Conservation (phyloP, 345 rosid genomes). For the Trapa incisa region DNA sequence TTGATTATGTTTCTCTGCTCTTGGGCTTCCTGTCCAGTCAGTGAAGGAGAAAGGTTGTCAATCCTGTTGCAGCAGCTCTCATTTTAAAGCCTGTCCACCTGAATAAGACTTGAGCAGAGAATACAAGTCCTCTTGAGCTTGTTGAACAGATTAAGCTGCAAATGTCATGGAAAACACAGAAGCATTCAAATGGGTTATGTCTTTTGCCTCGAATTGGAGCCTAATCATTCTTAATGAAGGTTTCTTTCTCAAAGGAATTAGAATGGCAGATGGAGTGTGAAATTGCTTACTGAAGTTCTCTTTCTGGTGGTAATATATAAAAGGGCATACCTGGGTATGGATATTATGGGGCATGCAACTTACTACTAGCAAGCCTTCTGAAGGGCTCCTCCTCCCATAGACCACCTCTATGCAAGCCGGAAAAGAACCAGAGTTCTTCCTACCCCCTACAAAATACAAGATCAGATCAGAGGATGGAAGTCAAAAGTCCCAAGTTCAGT, state of each 20-base stretch:
- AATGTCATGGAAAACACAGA: not conserved
- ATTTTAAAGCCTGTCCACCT: not conserved
- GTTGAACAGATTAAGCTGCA: not conserved
- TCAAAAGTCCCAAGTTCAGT: not conserved
- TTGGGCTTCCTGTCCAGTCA: constrained; percentile 68
- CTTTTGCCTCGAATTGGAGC: not conserved
- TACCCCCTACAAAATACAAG: not conserved
- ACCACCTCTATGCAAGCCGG: not conserved
- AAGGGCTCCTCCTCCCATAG: not conserved
- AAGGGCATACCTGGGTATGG: not conserved
- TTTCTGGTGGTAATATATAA: not conserved
- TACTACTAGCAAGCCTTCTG: not conserved
- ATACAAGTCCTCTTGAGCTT: not conserved
- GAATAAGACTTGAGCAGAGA: not conserved
- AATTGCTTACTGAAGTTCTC: not conserved
- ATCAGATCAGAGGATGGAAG: not conserved
- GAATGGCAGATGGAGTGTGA: not conserved
- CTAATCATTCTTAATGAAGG: not conserved
- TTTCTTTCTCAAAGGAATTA: not conserved
- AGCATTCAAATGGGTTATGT: not conserved
- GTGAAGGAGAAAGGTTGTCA: constrained; percentile 65
- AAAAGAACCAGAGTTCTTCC: not conserved
- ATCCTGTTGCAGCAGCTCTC: constrained; percentile 13
- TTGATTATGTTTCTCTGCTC: constrained; percentile 21
- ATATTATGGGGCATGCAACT: not conserved